Percentiles rank a stretch among this genome's conserved stretches.
Conservation (phyloP, 2,329 filamentous ascomycete species). For the Gnomoniopsis smithogilvyi region DNA sequence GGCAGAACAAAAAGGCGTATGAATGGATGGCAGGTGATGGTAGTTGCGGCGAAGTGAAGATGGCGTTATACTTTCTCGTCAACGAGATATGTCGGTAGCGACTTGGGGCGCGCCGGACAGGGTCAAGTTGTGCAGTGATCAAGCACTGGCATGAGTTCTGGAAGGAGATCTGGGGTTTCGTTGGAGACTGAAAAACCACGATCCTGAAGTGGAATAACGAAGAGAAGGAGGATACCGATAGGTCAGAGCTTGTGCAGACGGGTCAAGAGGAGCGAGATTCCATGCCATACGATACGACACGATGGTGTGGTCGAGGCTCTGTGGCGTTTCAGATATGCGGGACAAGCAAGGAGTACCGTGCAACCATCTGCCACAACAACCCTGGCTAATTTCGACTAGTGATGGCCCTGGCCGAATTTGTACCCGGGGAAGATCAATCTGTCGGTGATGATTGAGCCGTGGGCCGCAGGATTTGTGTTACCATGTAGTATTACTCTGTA, state of each 20-base stretch:
- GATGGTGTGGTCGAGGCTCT: conserved; percentile 22
- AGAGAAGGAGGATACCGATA: not conserved
- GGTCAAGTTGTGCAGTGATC: not conserved
- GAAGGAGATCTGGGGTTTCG: not conserved
- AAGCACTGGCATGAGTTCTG: conserved; percentile 1
- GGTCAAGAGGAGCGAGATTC: not conserved
- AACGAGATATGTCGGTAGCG: conserved; percentile 2
- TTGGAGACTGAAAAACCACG: too few species aligned
- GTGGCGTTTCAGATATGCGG: conserved; percentile 40
- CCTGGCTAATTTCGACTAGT: conserved; percentile 3
- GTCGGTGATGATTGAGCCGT: not conserved
- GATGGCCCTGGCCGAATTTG: not conserved
- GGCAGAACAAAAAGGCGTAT: not conserved
- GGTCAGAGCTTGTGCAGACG: not conserved
- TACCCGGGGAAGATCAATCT: conserved; percentile 1
- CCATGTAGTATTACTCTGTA: too few species aligned
- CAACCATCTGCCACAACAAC: conserved; percentile 4
- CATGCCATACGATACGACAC: conserved; percentile 20
- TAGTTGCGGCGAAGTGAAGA: not conserved
- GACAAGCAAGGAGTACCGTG: conserved; percentile 24
- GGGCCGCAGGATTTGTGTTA: too few species aligned
- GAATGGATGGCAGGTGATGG: not conserved
- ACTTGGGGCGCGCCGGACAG: not conserved
- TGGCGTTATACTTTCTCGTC: conserved; percentile 5
- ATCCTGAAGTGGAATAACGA: too few species aligned